Conservation (phyloP, 2,329 filamentous ascomycete genomes). For the Trichocomaceae sp. region DNA sequence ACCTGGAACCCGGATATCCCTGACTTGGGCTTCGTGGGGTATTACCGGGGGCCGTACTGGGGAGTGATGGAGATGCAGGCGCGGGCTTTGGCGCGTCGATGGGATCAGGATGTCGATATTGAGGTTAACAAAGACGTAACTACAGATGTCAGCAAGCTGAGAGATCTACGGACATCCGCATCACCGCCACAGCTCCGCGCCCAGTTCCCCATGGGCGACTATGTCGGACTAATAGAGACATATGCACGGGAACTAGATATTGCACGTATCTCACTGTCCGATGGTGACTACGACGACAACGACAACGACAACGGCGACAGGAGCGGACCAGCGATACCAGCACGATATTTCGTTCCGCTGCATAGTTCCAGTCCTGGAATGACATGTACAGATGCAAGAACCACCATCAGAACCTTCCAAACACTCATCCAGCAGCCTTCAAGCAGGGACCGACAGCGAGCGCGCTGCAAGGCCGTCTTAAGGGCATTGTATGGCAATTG, state of each 20-base stretch:
- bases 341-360: conserved; percentile 5
- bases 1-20: conserved; percentile 56
- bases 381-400: not conserved
- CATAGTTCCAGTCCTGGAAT: not conserved
- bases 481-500: conserved; percentile 10
- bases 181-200: conserved; percentile 16
- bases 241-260: conserved; percentile 57
- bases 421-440: not conserved
- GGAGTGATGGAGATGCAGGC: conserved; percentile 83
- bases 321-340: conserved; percentile 5
- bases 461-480: conserved; percentile 6
- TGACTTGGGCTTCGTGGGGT: conserved; percentile 69
- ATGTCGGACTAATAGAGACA: conserved; percentile 67
- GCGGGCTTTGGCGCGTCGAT: conserved; percentile 57
- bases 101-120: conserved; percentile 37
- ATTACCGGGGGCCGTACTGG: conserved; percentile 81
- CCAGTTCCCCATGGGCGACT: conserved; percentile 82
- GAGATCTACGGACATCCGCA: conserved; percentile 1
- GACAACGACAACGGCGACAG: conserved; percentile 6
- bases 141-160: conserved; percentile 20
- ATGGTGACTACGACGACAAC: not conserved
- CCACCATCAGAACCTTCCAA: not conserved
- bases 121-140: conserved; percentile 14
- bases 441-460: not conserved
- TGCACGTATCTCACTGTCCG: conserved; percentile 20